Base-by-base conservation (phyloP, 2,329 filamentous ascomycete genomes). In the Cytospora chrysosperma region DNA sequence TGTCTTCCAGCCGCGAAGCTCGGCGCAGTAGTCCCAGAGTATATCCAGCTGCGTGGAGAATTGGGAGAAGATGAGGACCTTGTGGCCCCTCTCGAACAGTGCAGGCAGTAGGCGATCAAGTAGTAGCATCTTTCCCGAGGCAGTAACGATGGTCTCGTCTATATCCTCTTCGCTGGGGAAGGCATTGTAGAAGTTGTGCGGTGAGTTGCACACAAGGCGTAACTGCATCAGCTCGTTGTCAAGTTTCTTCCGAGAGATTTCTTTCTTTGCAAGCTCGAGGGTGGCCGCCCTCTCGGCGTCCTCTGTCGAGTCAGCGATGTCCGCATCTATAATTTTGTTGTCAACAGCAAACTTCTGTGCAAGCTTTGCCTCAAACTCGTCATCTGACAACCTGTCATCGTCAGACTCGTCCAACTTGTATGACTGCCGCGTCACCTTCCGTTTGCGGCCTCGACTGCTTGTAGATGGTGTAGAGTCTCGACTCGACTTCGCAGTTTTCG, bases 121-220 rank as follows among this genome's bases (percentile, higher is more conserved):
- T 0, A 99, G 84, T 2, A 97, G 85, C 92, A 99, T 97, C 75
- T 99, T 99, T 17, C 95, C 95, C 0, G 93, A 97, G 0, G 91
- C 87, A 0, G 90, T 94, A 37, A 99, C 85, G 7, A 99, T 85
- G 1, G 85, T 89, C 72, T 96, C 90, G 70, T 98, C 93, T 0
- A 92, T 79, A 1, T 83, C 81, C 19, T 85, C 82, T 7, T 81
- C 80, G 0, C 85, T 81, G 1, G 53, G 54, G 85, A 94, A 98
- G 0, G 95, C 94, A 73, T 93, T 96, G 77, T 96, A 98, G 74
- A 99, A 98, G 72, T 97, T 96, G 76, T 97, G 93, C 0, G 95
- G 95, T 0, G 88, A 92, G 75, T 99, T 97, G 76, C 95, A 98
- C 13, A 92, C 92, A 0, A 97, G 84, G 0, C 95, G 90, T 4